Conservation (phyloP, 2,329 filamentous ascomycete genomes). For the Colletotrichum musae region DNA sequence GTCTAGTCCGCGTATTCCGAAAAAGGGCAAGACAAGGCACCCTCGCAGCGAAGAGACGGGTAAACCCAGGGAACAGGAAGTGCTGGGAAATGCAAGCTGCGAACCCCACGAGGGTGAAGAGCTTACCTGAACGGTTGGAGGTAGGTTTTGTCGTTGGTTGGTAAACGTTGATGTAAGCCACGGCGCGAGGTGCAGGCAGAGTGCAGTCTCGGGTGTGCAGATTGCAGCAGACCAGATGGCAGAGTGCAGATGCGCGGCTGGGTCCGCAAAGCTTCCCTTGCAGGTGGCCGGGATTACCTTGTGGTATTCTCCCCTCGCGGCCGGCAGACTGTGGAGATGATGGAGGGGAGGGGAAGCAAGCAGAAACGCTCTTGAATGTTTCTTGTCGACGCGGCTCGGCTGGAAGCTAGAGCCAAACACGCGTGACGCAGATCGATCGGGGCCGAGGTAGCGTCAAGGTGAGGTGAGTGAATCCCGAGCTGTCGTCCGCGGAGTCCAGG, state of each 20-base stretch:
- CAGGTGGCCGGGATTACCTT: constrained; percentile 21
- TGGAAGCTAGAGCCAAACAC: constrained; percentile 2
- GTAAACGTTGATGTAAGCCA: neutral
- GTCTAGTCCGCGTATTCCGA: constrained; percentile 34
- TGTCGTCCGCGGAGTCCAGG: too few relatives aligned
- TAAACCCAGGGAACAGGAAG: neutral
- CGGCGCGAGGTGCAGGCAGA: too few relatives aligned
- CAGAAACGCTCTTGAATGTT: constrained; percentile 19
- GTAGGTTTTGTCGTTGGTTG: too few relatives aligned
- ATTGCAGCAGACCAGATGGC: constrained; percentile 1
- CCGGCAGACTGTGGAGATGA: constrained; percentile 21
- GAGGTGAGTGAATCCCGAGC: too few relatives aligned
- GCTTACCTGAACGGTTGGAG: neutral
- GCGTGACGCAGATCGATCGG: neutral
- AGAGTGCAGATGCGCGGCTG: constrained; percentile 22
- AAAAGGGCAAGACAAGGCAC: constrained; percentile 1
- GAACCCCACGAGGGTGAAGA: neutral
- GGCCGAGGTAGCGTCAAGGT: constrained; percentile 1
- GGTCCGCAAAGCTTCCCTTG: constrained; percentile 32
- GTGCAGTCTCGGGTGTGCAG: neutral
- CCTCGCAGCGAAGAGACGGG: neutral
- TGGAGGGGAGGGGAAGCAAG: neutral
- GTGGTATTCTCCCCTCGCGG: neutral
- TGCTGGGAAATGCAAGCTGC: neutral
- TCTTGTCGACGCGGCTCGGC: constrained; percentile 2